These are phyloP conservation scores for Andrographis paniculata DNA, from an alignment of 305 asterid genomes.

Conservation along the genomic window DNA sequence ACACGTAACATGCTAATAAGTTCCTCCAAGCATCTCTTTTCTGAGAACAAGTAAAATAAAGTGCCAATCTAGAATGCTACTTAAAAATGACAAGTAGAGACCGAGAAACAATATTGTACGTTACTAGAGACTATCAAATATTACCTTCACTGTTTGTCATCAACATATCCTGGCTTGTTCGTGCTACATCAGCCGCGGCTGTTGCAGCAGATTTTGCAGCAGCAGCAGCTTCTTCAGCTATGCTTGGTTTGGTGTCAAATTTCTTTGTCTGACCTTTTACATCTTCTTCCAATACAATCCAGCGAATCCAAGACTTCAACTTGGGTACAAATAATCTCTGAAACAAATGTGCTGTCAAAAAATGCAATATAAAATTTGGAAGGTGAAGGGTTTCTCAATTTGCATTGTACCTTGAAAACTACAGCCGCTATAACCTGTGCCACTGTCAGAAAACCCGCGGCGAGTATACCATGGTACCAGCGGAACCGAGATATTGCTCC, in stretches of 20 bases:
- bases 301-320: constrained; percentile 91
- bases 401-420: constrained; percentile 61
- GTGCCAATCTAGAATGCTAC: not conserved
- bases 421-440: constrained; percentile 85
- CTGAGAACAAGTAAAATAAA: constrained; percentile 37
- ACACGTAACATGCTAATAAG: constrained; percentile 58
- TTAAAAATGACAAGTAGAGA: constrained; percentile 8
- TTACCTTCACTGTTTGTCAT: constrained; percentile 66
- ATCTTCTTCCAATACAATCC: constrained; percentile 62
- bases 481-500: constrained; percentile 51
- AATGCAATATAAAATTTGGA: constrained; percentile 18
- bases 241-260: constrained; percentile 37
- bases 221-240: constrained; percentile 77
- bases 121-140: constrained; percentile 10
- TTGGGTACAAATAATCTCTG: constrained; percentile 73
- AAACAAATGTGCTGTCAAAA: constrained; percentile 20
- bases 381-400: constrained; percentile 14
- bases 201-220: constrained; percentile 94
- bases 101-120: constrained; percentile 7
- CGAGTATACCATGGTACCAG: constrained; percentile 84
- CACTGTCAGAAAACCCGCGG: constrained; percentile 63
- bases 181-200: constrained; percentile 93
- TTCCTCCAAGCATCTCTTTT: constrained; percentile 78
- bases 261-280: constrained; percentile 31
- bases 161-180: constrained; percentile 82